A percentile compares a stretch with the other conserved stretches of the same genome.
phyloP scores from a whole-genome alignment of 2,329 filamentous ascomycete genomes.

The Pseudogymnoascus verrucosus region DNA sequence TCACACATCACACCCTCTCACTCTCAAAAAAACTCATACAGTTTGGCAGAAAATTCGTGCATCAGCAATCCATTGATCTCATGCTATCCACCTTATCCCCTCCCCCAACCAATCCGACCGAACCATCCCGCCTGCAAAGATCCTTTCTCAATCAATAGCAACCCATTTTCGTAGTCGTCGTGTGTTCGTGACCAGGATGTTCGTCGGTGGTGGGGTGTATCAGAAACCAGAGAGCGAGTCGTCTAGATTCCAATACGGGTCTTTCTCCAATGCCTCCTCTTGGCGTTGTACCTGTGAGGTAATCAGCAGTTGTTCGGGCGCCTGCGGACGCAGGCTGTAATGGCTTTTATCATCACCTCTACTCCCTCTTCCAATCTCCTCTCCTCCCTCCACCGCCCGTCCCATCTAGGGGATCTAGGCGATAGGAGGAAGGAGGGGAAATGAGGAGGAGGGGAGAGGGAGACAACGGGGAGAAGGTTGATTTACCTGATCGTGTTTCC shows the following conservation, averaged over 20 bases:
- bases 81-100: neutral
- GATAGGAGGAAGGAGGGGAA: too few species aligned
- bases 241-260: constrained; percentile 96
- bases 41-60: too few species aligned
- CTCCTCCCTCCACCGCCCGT: neutral
- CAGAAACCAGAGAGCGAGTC: constrained; percentile 36
- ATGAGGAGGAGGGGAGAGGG: neutral
- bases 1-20: too few species aligned
- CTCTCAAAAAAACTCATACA: too few species aligned
- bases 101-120: neutral
- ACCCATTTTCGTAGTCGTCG: neutral
- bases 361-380: neutral
- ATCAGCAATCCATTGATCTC: neutral
- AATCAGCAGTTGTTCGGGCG: constrained; percentile 15
- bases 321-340: constrained; percentile 6
- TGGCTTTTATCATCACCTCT: neutral
- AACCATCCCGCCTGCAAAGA: neutral
- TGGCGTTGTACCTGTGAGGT: constrained; percentile 87
- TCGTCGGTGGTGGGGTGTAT: constrained; percentile 5
- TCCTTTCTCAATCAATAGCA: neutral
- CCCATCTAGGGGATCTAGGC: too few species aligned
- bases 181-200: neutral
- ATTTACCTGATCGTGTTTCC: constrained; percentile 96
- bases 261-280: constrained; percentile 99
- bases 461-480: too few species aligned